phyloP scores from a whole-genome alignment of 2,329 filamentous ascomycete species.

The Curvularia sp. region DNA sequence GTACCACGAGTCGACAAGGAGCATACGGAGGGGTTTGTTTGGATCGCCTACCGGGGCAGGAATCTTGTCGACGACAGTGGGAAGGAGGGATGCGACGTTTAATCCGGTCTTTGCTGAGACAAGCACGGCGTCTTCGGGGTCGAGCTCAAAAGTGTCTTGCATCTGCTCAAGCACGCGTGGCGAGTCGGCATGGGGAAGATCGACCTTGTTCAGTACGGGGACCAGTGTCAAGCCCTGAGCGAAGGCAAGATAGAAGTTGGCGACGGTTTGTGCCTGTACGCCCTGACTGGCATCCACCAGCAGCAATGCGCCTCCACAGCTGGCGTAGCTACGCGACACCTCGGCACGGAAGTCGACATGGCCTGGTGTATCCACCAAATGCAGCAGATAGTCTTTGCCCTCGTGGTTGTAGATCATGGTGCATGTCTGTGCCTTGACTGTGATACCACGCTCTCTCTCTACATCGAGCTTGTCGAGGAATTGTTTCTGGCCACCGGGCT shows the following conservation, averaged over 20 bases:
- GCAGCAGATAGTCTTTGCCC: conserved; percentile 87
- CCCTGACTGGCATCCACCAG: conserved; percentile 97
- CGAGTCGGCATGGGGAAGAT: conserved; percentile 89
- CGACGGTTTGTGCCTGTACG: conserved; percentile 96
- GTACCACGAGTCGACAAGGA: conserved; percentile 98
- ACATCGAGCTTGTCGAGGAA: conserved; percentile 97
- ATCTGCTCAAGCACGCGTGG: conserved; percentile 86
- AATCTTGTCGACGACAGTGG: conserved; percentile 83
- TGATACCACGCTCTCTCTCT: conserved; percentile 94
- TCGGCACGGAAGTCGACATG: conserved; percentile 98
- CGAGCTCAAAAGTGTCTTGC: conserved; percentile 83
- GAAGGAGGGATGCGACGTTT: conserved; percentile 83
- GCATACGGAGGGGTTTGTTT: conserved; percentile 75
- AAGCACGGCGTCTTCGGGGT: conserved; percentile 74
- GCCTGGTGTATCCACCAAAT: conserved; percentile 94
- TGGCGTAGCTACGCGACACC: conserved; percentile 93
- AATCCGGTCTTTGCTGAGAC: conserved; percentile 94
- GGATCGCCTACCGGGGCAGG: conserved; percentile 79
- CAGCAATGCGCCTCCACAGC: conserved; percentile 86
- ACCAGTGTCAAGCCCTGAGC: conserved; percentile 85
- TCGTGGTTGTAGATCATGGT: conserved; percentile 93
- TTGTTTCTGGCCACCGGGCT: conserved; percentile 87
- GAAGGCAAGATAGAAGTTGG: conserved; percentile 98
- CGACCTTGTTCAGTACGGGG: conserved; percentile 96
- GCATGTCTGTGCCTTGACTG: conserved; percentile 98